These are phyloP conservation scores for Hymenoscyphus fraxineus DNA, from an alignment of 2,329 filamentous ascomycete species.

Conservation along the genomic window DNA sequence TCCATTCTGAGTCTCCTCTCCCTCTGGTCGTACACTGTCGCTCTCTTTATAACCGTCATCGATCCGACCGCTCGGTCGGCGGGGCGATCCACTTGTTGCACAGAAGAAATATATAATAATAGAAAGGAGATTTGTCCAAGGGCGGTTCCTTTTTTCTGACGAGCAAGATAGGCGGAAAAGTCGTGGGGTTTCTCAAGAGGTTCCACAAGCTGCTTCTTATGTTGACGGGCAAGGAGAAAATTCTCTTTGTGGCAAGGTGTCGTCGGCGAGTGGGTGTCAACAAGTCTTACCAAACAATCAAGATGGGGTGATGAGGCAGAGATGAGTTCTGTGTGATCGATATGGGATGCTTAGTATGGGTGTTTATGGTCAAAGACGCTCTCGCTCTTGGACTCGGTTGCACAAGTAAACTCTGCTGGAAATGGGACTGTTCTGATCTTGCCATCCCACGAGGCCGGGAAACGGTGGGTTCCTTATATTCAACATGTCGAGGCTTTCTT, in stretches of 20 bases:
- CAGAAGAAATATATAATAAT: background rate
- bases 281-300: background rate
- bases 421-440: background rate
- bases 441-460: background rate
- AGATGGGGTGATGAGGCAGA: background rate
- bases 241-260: background rate
- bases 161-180: background rate
- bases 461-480: background rate
- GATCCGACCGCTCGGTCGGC: constrained; percentile 10
- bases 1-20: constrained; percentile 16
- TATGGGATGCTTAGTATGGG: background rate
- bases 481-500: background rate
- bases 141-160: background rate
- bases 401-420: background rate
- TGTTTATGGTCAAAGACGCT: no score
- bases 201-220: background rate
- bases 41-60: constrained; percentile 8
- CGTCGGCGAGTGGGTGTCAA: background rate
- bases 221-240: background rate
- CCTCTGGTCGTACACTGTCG: constrained; percentile 9
- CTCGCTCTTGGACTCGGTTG: no score
- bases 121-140: background rate
- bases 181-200: no score
- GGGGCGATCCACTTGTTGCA: background rate
- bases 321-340: background rate